These are phyloP conservation scores for Salvia miltiorrhiza DNA, from an alignment of 257 asterid genomes.

Conservation along the genomic window DNA sequence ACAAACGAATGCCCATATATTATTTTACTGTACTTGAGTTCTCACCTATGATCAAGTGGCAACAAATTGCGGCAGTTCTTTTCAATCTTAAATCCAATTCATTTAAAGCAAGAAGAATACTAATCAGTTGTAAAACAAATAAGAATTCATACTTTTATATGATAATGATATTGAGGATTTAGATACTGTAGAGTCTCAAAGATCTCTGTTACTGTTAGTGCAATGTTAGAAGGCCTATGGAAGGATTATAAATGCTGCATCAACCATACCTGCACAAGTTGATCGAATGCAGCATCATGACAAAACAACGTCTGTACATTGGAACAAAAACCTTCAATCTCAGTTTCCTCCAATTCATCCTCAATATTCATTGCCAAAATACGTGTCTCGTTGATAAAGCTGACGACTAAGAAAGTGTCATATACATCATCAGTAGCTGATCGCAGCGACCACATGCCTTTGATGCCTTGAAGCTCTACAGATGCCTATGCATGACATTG, in stretches of 20 bases:
- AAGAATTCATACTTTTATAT: background rate
- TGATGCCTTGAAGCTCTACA: constrained; percentile 95
- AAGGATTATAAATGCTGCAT: constrained; percentile 14
- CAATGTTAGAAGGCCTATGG: constrained; percentile 5
- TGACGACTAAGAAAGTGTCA: constrained; percentile 87
- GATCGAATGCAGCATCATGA: constrained; percentile 81
- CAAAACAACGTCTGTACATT: constrained; percentile 83
- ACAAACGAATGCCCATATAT: background rate
- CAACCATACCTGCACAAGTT: constrained; percentile 75
- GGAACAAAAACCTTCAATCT: constrained; percentile 84
- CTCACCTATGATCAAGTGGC: background rate
- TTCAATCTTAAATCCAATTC: background rate
- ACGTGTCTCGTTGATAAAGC: constrained; percentile 93
- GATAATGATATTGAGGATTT: background rate
- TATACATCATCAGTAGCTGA: constrained; percentile 83
- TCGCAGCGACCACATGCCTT: constrained; percentile 94
- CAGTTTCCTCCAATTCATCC: constrained; percentile 94
- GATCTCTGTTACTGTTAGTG: background rate
- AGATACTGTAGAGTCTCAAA: background rate
- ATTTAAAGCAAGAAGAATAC: background rate
- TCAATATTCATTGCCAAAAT: constrained; percentile 91
- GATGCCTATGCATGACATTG: constrained; percentile 60
- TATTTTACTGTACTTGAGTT: background rate
- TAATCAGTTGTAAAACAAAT: background rate
- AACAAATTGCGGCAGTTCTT: background rate